phyloP scores from a whole-genome alignment of 345 rosid species.

The Turritis glabra region DNA sequence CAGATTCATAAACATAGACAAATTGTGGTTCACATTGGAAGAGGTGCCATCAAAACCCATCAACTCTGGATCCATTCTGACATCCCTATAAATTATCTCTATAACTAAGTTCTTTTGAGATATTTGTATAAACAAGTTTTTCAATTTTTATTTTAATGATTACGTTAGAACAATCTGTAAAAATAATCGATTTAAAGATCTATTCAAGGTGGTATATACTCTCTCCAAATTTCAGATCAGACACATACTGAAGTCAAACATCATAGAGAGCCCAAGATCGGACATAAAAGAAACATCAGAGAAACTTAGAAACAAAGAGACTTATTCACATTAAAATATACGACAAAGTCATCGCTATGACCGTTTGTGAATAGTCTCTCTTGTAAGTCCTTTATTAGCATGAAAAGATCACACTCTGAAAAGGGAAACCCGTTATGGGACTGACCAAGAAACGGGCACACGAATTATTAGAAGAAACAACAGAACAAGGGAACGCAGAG shows the following conservation, averaged over 20 bases:
- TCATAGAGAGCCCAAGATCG: neutral
- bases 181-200: no score
- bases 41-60: neutral
- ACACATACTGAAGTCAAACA: neutral
- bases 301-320: neutral
- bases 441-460: slow-evolving; percentile 10
- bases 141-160: neutral
- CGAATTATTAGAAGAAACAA: slow-evolving; percentile 22
- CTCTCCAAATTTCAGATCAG: neutral
- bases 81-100: no score
- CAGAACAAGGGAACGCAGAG: slow-evolving; percentile 9
- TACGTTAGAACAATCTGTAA: neutral
- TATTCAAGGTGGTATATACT: neutral
- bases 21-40: neutral
- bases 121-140: neutral
- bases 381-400: slow-evolving; percentile 12
- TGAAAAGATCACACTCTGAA: neutral
- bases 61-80: neutral
- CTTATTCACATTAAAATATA: neutral
- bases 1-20: neutral
- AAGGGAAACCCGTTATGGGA: neutral
- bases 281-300: neutral
- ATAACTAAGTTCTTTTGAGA: no score
- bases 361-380: neutral
- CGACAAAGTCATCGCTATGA: neutral